Evolutionary conservation across 1,284 basidiomycete species (phyloP).

Genomic region (Vanrija sp.): DNA sequence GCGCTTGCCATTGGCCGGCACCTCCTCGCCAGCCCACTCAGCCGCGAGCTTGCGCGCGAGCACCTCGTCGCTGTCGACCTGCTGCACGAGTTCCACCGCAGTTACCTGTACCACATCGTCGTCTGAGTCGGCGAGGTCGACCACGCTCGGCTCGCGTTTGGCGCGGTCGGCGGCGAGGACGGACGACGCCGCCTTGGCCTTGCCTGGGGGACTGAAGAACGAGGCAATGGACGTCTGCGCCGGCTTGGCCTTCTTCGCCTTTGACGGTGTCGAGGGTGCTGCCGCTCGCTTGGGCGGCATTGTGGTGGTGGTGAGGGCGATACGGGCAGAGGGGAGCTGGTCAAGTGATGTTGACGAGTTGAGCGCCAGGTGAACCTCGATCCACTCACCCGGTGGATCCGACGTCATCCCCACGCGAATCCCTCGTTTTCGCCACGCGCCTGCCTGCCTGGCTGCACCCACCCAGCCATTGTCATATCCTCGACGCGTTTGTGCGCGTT

Average conservation of each 20-base stretch:
- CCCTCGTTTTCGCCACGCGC: not conserved
- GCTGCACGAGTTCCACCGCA: not conserved
- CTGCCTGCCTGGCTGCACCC: too few relatives aligned
- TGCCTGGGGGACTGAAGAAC: conserved; percentile 39
- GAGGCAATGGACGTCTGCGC: conserved; percentile 28
- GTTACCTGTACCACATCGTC: conserved; percentile 13
- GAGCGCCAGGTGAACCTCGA: not conserved
- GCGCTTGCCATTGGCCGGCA: not conserved
- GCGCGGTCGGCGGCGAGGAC: not conserved
- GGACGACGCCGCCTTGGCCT: not conserved
- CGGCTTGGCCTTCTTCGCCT: conserved; percentile 11
- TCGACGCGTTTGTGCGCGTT: not conserved
- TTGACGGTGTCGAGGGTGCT: conserved; percentile 14
- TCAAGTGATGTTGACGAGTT: too few relatives aligned
- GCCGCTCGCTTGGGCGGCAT: conserved; percentile 10
- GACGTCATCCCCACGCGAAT: not conserved
- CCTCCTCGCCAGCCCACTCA: conserved; percentile 19
- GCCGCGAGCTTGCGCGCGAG: conserved; percentile 28
- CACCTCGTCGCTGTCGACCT: conserved; percentile 20
- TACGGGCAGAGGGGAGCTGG: too few relatives aligned
- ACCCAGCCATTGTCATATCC: not conserved
- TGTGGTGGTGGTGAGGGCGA: not conserved
- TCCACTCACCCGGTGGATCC: not conserved
- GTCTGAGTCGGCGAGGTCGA: conserved; percentile 36
- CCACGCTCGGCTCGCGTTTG: conserved; percentile 16